phyloP scores from a whole-genome alignment of 2,329 filamentous ascomycete species.

The Sclerotinia spermophila region DNA sequence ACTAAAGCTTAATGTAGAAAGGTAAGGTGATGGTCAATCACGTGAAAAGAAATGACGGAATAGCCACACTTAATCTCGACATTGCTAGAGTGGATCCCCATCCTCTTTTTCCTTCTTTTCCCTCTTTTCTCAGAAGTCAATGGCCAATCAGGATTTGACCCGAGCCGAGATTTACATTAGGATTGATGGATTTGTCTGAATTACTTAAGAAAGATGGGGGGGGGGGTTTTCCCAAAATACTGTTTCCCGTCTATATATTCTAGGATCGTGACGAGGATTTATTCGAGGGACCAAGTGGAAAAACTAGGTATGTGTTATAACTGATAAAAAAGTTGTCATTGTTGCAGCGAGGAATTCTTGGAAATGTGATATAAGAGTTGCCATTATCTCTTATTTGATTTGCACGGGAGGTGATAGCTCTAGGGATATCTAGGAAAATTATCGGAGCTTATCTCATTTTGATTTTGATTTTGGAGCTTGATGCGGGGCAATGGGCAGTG shows the following conservation, averaged over 20 bases:
- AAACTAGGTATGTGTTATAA: background rate
- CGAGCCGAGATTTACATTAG: background rate
- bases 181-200: background rate
- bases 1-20: background rate
- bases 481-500: background rate
- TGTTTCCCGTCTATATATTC: background rate
- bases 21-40: background rate
- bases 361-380: background rate
- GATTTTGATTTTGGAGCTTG: background rate
- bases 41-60: background rate
- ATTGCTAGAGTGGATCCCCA: background rate
- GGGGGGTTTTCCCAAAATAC: background rate
- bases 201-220: background rate
- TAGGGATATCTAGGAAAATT: background rate
- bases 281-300: background rate
- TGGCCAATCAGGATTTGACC: background rate
- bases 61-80: slow-evolving; percentile 4
- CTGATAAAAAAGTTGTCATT: background rate
- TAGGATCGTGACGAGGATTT: background rate
- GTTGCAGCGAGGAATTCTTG: background rate
- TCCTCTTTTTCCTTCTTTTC: background rate
- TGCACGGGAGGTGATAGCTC: background rate
- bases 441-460: background rate
- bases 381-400: background rate
- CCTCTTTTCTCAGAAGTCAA: background rate